Evolutionary conservation across 805 yeast genomes (phyloP), one percentile per base, ranked within the genome.

Genomic region (Nakazawaea populi): DNA sequence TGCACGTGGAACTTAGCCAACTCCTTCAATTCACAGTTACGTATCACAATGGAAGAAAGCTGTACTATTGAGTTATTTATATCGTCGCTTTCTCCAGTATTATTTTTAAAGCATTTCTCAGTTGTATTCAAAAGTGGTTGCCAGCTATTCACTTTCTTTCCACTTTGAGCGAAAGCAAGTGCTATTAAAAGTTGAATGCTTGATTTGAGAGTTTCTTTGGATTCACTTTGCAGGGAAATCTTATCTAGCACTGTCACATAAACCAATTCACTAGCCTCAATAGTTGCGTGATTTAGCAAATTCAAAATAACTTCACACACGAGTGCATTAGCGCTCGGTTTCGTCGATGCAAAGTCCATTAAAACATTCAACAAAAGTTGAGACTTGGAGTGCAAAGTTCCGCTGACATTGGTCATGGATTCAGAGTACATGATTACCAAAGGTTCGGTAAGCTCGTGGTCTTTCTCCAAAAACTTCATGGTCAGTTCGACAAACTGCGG

Each of bases 331-430:
- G 65, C 62, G 29, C 55, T 58, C 4, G 64, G 58, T 41, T 38
- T 49, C 46, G 11, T 47, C 9, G 55, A 52, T 7, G 52, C 44
- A 8, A 73, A 56, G 2, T 70, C 67, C 1, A 81, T 49, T 11
- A 82, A 56, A 6, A 66, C 65, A 2, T 71, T 66, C 42, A 87
- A 61, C 5, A 89, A 79, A 0, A 67, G 49, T 1, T 72, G 62
- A 0, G 90, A 71, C 61, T 82, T 88, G 1, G 96, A 86, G 63
- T 92, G 96, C 53, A 91, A 72, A 0, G 86, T 74, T 5, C 80
- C 85, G 11, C 77, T 77, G 0, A 96, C 82, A 43, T 89, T 82
- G 55, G 79, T 83, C 63, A 91, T 71, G 0, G 97, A 71, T 60
- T 89, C 96, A 3, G 89, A 72, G 60, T 82, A 82, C 41, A 91